These are phyloP conservation scores for Paraconiothyrium brasiliense DNA, from an alignment of 2,329 filamentous ascomycete species.

Conservation along the genomic window DNA sequence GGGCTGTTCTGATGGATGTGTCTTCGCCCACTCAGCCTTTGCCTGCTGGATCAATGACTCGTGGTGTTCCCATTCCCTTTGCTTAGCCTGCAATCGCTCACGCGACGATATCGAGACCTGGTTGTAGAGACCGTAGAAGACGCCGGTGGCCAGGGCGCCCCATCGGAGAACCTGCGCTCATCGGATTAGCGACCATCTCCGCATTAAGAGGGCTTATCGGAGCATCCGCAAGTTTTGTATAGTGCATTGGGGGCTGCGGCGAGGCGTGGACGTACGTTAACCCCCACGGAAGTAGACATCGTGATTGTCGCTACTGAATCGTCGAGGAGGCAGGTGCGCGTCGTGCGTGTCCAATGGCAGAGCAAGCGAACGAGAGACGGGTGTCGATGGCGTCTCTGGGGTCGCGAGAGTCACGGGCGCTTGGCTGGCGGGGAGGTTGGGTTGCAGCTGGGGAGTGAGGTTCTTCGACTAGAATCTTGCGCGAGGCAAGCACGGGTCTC, in stretches of 20 bases:
- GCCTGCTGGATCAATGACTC: conserved; percentile 90
- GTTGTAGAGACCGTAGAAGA: conserved; percentile 96
- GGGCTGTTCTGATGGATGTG: conserved; percentile 59
- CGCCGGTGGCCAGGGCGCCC: conserved; percentile 88
- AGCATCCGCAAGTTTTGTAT: conserved; percentile 5
- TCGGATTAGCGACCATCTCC: conserved; percentile 33
- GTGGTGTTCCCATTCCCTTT: conserved; percentile 91
- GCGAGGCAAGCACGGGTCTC: conserved; percentile 14
- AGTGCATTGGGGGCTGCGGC: conserved; percentile 6
- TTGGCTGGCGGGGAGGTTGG: conserved; percentile 29
- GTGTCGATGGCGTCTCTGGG: conserved; percentile 30
- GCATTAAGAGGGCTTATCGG: conserved; percentile 13
- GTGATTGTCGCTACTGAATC: conserved; percentile 34
- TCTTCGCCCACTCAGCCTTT: conserved; percentile 88
- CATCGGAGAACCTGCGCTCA: conserved; percentile 87
- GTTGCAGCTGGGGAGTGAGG: conserved; percentile 39
- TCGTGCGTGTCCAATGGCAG: conserved; percentile 45
- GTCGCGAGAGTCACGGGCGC: conserved; percentile 33
- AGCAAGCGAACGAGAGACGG: conserved; percentile 29
- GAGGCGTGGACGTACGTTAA: conserved; percentile 58
- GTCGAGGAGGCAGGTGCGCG: conserved; percentile 29
- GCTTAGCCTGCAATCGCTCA: conserved; percentile 74
- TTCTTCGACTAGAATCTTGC: conserved; percentile 38
- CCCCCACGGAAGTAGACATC: conserved; percentile 60
- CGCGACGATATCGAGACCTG: conserved; percentile 80